These are phyloP conservation scores for Mimosa pudica DNA, from an alignment of 306 rosid species.

Conservation along the genomic window DNA sequence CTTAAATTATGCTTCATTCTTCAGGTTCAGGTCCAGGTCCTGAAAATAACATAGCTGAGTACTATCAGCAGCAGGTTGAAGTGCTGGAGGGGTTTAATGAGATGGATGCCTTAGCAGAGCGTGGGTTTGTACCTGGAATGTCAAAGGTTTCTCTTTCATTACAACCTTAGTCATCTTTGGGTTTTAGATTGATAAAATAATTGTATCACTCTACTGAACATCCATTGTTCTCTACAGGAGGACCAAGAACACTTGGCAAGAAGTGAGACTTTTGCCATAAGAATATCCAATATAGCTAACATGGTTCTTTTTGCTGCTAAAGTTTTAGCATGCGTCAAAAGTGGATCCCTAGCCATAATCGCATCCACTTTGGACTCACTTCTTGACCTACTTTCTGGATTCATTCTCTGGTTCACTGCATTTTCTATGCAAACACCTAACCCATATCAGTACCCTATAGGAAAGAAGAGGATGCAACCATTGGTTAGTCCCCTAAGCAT, in stretches of 20 bases:
- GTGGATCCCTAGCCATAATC: conserved; percentile 97
- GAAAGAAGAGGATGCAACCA: conserved; percentile 97
- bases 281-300: conserved; percentile 88
- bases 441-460: conserved; percentile 97
- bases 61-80: conserved; percentile 96
- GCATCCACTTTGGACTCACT: conserved; percentile 98
- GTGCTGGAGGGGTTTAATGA: conserved; percentile 95
- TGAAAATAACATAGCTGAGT: conserved; percentile 88
- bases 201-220: conserved; percentile 35
- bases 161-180: not conserved
- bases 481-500: conserved; percentile 60
- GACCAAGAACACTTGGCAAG: conserved; percentile 80
- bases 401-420: conserved; percentile 98
- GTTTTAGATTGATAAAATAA: conserved; percentile 24
- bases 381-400: conserved; percentile 95
- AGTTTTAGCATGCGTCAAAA: conserved; percentile 86
- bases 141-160: conserved; percentile 67
- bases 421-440: conserved; percentile 98
- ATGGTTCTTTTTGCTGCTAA: conserved; percentile 89
- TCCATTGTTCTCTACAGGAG: conserved; percentile 57
- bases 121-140: conserved; percentile 87
- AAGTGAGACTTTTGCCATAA: conserved; percentile 90
- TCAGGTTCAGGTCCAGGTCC: conserved; percentile 80
- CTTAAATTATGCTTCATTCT: conserved; percentile 9
- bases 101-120: conserved; percentile 89